These are phyloP conservation scores for Leishmania martiniquensis DNA, from an alignment of 208 protist genomes.

Conservation along the genomic window DNA sequence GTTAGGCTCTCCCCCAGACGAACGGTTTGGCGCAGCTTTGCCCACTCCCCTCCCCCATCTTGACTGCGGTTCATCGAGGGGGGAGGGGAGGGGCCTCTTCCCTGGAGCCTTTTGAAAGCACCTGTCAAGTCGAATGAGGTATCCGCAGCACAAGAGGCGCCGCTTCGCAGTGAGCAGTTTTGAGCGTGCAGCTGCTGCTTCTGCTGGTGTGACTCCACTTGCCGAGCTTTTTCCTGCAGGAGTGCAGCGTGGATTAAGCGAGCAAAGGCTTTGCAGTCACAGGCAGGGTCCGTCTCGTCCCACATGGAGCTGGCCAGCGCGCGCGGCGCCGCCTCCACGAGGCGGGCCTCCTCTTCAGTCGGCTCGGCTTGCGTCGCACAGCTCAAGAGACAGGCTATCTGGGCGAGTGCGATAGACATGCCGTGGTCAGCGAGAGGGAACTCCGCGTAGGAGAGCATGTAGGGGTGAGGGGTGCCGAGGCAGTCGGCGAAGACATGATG, in stretches of 20 bases:
- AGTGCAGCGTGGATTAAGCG: background rate
- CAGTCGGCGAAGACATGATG: constrained; percentile 74
- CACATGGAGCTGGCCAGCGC: constrained; percentile 53
- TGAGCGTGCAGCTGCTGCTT: background rate
- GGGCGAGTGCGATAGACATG: constrained; percentile 60
- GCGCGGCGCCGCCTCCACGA: constrained; percentile 50
- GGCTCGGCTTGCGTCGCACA: constrained; percentile 65
- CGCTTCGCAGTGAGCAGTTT: background rate
- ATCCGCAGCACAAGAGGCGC: background rate
- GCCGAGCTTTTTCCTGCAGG: background rate
- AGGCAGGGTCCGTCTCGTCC: constrained; percentile 67
- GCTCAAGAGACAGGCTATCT: constrained; percentile 73
- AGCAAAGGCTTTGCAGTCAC: constrained; percentile 36
- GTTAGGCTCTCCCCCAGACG: constrained; percentile 55
- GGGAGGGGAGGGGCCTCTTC: background rate
- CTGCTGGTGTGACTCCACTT: constrained; percentile 4
- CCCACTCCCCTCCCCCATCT: too few species aligned
- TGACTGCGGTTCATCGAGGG: constrained; percentile 28
- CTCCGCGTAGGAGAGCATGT: constrained; percentile 36
- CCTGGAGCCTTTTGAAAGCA: background rate
- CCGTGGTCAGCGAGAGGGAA: constrained; percentile 56
- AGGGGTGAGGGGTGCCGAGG: constrained; percentile 39
- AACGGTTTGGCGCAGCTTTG: constrained; percentile 55
- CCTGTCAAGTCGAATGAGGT: background rate
- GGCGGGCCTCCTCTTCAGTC: constrained; percentile 53